Percentiles rank a stretch among this genome's conserved stretches.
Conservation (phyloP, 495 filamentous ascomycete species). For the Podospora conica region DNA sequence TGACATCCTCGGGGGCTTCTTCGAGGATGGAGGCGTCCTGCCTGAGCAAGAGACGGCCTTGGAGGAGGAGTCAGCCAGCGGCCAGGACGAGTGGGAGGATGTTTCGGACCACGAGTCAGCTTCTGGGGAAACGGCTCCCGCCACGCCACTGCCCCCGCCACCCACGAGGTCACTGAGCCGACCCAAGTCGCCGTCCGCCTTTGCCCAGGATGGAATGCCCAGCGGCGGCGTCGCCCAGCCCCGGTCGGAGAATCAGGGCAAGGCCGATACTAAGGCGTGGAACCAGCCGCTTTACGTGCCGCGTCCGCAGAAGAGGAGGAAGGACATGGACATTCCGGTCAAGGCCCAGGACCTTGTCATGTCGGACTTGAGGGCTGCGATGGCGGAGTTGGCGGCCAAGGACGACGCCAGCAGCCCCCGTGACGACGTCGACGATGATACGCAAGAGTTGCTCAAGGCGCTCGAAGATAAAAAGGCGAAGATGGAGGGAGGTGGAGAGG, state of each 20-base stretch:
- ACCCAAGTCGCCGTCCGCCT: background rate
- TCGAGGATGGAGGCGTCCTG: background rate
- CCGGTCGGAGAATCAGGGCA: background rate
- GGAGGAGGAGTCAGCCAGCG: background rate
- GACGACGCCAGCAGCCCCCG: background rate
- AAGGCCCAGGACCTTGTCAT: background rate
- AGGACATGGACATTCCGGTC: background rate
- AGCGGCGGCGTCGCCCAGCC: background rate
- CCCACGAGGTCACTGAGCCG: background rate
- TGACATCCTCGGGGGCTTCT: background rate
- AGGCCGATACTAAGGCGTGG: background rate
- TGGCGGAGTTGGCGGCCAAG: background rate
- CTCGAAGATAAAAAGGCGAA: background rate
- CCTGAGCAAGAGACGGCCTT: background rate
- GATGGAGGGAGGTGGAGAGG: background rate
- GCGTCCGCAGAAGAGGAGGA: background rate
- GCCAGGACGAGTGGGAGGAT: background rate
- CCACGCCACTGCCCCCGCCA: too few relatives aligned
- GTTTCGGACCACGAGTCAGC: background rate
- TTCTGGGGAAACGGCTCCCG: background rate
- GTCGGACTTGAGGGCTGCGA: background rate
- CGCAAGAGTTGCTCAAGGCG: background rate
- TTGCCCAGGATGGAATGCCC: background rate
- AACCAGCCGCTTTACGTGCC: background rate
- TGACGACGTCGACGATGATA: background rate